Conservation (phyloP, 305 asterid genomes). For the Salvia sclarea region DNA sequence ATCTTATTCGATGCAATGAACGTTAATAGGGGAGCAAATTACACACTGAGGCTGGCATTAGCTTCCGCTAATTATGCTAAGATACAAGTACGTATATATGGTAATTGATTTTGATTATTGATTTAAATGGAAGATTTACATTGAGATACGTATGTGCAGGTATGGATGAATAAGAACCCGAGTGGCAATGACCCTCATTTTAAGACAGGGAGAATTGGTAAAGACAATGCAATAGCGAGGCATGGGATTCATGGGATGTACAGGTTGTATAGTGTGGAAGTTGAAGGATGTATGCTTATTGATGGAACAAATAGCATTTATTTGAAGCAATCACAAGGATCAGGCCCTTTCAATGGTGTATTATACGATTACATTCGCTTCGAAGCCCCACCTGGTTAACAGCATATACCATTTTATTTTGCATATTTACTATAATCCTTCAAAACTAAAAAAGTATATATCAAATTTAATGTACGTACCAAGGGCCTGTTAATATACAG, state of each 20-base stretch:
- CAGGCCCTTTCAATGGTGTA: conserved; percentile 40
- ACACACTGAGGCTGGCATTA: conserved; percentile 55
- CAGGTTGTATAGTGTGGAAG: conserved; percentile 36
- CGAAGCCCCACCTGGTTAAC: conserved; percentile 56
- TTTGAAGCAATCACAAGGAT: conserved; percentile 46
- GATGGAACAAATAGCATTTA: conserved; percentile 50
- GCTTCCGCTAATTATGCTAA: conserved; percentile 52
- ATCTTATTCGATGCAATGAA: conserved; percentile 45
- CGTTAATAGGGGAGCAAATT: conserved; percentile 32
- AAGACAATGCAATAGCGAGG: conserved; percentile 67
- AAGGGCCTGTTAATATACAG: too few relatives aligned
- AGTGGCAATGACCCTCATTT: conserved; percentile 29
- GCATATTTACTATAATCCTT: too few relatives aligned
- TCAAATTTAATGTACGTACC: too few relatives aligned
- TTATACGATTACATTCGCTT: conserved; percentile 74
- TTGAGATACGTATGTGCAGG: too few relatives aligned
- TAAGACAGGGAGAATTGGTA: conserved; percentile 49
- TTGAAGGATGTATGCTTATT: conserved; percentile 37
- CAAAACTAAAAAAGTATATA: too few relatives aligned
- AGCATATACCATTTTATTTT: too few relatives aligned
- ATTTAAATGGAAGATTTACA: too few relatives aligned
- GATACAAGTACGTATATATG: too few relatives aligned
- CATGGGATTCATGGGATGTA: conserved; percentile 82
- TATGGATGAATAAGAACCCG: conserved; percentile 36
- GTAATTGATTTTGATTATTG: background rate